Conservation (phyloP, 805 yeast species). For the Starmerella riodocensis region DNA sequence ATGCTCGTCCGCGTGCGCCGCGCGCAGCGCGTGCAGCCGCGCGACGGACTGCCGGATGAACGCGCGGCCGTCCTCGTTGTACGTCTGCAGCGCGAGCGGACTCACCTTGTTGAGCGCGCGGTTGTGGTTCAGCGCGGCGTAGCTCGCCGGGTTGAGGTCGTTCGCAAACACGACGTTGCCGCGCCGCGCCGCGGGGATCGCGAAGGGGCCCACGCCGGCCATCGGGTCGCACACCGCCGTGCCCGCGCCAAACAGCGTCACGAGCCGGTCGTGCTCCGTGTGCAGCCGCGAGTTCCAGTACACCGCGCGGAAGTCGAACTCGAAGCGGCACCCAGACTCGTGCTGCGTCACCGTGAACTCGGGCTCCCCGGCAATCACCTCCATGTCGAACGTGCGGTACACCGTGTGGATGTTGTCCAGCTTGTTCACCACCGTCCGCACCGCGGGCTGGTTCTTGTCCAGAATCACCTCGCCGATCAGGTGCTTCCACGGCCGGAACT, state of each 20-base stretch:
- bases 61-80: conserved; percentile 69
- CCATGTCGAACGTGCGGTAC: conserved; percentile 88
- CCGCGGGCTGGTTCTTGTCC: conserved; percentile 56
- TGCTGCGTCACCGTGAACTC: conserved; percentile 66
- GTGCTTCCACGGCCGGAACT: conserved; percentile 65
- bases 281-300: conserved; percentile 95
- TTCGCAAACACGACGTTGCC: conserved; percentile 73
- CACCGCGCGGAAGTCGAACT: conserved; percentile 81
- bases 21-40: conserved; percentile 36
- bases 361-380: conserved; percentile 71
- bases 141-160: conserved; percentile 84
- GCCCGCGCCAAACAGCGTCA: conserved; percentile 43
- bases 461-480: conserved; percentile 81
- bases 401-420: conserved; percentile 73
- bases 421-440: conserved; percentile 85
- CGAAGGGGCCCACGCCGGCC: conserved; percentile 99
- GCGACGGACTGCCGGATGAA: conserved; percentile 53
- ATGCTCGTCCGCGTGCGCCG: not conserved
- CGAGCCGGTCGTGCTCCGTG: conserved; percentile 81
- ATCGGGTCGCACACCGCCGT: conserved; percentile 86
- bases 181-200: conserved; percentile 87
- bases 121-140: conserved; percentile 53
- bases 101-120: conserved; percentile 49
- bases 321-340: conserved; percentile 75
- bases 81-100: conserved; percentile 41